phyloP scores from a whole-genome alignment of 352 stramenopile species.

The Phytophthora vignae region DNA sequence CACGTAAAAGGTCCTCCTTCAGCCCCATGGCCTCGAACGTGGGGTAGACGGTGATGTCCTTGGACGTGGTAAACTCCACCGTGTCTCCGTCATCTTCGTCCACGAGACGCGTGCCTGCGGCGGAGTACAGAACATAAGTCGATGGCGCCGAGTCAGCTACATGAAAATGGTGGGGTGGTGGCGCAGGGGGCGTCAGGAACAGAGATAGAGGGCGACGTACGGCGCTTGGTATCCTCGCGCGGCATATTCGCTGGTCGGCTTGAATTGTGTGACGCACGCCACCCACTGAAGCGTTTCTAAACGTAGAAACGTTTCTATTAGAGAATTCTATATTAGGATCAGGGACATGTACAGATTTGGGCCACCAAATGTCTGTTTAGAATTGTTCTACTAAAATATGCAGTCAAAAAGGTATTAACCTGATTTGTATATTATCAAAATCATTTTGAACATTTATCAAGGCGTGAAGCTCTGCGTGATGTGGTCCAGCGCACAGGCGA shows the following conservation, averaged over 20 bases:
- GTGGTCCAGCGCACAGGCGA: slow-evolving; percentile 28
- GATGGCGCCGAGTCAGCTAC: slow-evolving; percentile 16
- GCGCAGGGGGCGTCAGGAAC: background rate
- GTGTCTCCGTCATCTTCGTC: slow-evolving; percentile 73
- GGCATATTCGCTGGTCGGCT: slow-evolving; percentile 23
- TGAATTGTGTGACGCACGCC: background rate
- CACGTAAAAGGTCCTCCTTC: slow-evolving; percentile 92
- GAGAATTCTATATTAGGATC: too few species aligned
- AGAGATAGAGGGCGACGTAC: slow-evolving; percentile 21
- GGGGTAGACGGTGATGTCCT: slow-evolving; percentile 86
- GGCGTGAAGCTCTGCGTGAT: slow-evolving; percentile 11
- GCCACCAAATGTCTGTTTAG: too few species aligned
- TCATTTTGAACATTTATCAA: too few species aligned
- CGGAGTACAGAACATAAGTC: slow-evolving; percentile 11
- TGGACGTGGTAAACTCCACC: slow-evolving; percentile 93
- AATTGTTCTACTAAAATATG: too few species aligned
- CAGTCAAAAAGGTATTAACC: too few species aligned
- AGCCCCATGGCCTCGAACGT: slow-evolving; percentile 93
- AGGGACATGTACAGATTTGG: fast-evolving
- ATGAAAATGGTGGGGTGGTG: background rate
- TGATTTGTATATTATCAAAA: too few species aligned
- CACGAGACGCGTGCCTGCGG: slow-evolving; percentile 62
- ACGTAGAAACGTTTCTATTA: background rate
- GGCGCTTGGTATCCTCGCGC: slow-evolving; percentile 36
- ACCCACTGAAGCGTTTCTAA: slow-evolving; percentile 9